A percentile compares a stretch with the other conserved stretches of the same genome.
phyloP scores from a whole-genome alignment of 805 yeast species.

The Cyberlindnera japonica region DNA sequence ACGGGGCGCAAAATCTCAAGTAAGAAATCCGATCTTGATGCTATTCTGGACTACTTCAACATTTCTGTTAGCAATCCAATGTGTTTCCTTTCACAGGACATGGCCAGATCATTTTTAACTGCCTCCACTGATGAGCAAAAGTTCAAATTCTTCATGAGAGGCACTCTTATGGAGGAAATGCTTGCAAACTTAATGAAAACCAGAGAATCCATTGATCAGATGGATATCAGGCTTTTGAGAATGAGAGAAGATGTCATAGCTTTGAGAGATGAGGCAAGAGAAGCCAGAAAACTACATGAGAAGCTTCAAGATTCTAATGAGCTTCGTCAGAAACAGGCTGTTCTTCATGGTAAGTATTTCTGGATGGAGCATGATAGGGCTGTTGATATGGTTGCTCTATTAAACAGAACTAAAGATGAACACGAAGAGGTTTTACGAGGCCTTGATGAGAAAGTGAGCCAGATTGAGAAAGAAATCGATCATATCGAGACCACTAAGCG shows the following conservation, averaged over 20 bases:
- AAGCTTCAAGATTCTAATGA: constrained; percentile 40
- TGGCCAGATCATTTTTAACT: constrained; percentile 85
- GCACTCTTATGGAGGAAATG: constrained; percentile 71
- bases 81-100: constrained; percentile 90
- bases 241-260: constrained; percentile 38
- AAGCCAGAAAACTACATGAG: constrained; percentile 38
- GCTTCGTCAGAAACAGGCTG: constrained; percentile 35
- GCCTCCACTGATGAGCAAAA: constrained; percentile 69
- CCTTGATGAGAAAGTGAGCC: constrained; percentile 7
- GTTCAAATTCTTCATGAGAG: constrained; percentile 74
- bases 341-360: constrained; percentile 43
- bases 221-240: constrained; percentile 38
- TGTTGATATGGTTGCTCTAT: constrained; percentile 11
- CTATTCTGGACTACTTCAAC: constrained; percentile 64
- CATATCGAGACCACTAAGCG: constrained; percentile 1
- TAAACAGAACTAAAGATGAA: constrained; percentile 13
- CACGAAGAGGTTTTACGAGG: constrained; percentile 9
- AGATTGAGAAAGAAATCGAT: constrained; percentile 4
- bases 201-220: constrained; percentile 31
- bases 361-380: constrained; percentile 41
- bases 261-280: constrained; percentile 38
- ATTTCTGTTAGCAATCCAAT: constrained; percentile 87
- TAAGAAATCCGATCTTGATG: constrained; percentile 62
- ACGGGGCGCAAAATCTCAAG: constrained; percentile 50
- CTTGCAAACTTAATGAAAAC: constrained; percentile 46